phyloP scores from a whole-genome alignment of 331 rosid species.

The Pyrus hybrid region DNA sequence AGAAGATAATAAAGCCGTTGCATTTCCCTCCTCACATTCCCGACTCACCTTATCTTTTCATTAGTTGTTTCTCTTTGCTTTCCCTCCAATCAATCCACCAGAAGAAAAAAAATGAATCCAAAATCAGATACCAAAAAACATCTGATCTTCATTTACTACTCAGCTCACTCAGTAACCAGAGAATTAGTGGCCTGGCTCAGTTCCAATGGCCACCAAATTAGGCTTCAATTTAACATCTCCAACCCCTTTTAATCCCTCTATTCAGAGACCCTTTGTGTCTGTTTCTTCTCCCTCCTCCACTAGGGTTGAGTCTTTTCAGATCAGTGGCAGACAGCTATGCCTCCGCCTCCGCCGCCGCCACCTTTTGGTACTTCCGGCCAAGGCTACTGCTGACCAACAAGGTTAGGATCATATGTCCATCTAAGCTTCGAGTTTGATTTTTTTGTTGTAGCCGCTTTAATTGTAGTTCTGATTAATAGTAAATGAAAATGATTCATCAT shows the following conservation, averaged over 20 bases:
- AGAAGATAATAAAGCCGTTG: conserved; percentile 6
- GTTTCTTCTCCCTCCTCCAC: conserved; percentile 24
- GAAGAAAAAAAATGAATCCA: neutral
- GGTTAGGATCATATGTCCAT: conserved; percentile 1
- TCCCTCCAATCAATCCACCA: conserved; percentile 45
- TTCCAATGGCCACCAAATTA: conserved; percentile 61
- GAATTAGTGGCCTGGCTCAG: neutral
- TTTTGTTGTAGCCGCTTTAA: neutral
- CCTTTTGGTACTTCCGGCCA: conserved; percentile 32
- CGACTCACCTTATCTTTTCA: conserved; percentile 44
- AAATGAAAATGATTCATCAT: neutral
- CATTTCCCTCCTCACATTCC: conserved; percentile 56
- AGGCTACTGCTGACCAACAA: conserved; percentile 74
- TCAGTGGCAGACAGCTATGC: conserved; percentile 31
- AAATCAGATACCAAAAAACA: neutral
- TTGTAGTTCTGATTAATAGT: neutral
- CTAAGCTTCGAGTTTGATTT: neutral
- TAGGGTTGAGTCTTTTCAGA: conserved; percentile 33
- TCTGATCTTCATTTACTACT: conserved; percentile 1
- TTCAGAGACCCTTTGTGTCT: conserved; percentile 37
- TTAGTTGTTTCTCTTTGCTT: conserved; percentile 10
- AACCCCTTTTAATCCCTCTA: conserved; percentile 20
- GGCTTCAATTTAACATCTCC: conserved; percentile 40
- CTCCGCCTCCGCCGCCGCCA: conserved; percentile 53
- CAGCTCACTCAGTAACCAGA: neutral